Base-by-base conservation (phyloP, 306 rosid species). In the Casuarina equisetifolia region DNA sequence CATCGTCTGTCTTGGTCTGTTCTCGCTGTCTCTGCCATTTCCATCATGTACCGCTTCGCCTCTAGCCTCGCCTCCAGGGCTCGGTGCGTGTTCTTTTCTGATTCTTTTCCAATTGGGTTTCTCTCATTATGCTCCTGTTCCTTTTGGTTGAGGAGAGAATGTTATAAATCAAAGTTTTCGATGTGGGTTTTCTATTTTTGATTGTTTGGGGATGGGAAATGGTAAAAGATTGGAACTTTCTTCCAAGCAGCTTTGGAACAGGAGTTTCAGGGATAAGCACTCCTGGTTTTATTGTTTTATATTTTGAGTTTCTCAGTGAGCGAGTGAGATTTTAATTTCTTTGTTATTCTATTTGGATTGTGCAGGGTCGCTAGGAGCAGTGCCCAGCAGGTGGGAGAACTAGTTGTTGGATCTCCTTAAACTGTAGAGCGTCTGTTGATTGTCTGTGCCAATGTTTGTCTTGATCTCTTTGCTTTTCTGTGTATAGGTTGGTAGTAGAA, bases 1-100 rank as follows among this genome's bases (percentile, higher is more conserved):
- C 5, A 43, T 44, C 68, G 77, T 79, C 75, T 50, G 81, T 57
- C 62, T 42, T 72, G 53, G 66, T 70, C 15, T 9, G n/a, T 7
- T 38, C 25, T 17, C 32, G 38, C 3, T 7, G 11, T 39, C 42
- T 4, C 25, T 40, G 19, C 54, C 49, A 16, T 20, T 20, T n/a
- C 55, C 54, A 39, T 85, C 39, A 95, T 95, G 97, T 89, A 91
- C 73, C 99, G 97, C n/a, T 83, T 89, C 71, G 97, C 97, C 43
- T 64, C 96, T 48, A 86, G 88, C 82, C 82, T 95, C 59, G 97
- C 97, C 70, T 88, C 93, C 83, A 92, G 90, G 80, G 94, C 91
- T 72, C 83, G 96, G 99, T 89, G 73, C 55, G 85, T 86, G 63
- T 57, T 44, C 46, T 40, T 74, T 61, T 3, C 35, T 19, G 16